These are phyloP conservation scores for Didymella arachidicola DNA, from an alignment of 2,329 filamentous ascomycete species.

Conservation along the genomic window DNA sequence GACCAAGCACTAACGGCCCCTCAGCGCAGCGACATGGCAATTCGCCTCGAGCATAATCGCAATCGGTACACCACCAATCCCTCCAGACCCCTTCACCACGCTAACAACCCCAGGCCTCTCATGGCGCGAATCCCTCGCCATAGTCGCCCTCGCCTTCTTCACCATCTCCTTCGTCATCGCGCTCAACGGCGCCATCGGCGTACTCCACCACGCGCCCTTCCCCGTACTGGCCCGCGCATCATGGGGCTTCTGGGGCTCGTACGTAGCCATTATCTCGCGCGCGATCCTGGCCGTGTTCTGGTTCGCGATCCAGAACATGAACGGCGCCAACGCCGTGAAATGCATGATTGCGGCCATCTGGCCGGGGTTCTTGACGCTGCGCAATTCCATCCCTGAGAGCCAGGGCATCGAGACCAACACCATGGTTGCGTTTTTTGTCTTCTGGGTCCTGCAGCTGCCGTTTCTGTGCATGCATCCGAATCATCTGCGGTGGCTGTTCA, in stretches of 20 bases:
- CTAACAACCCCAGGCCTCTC: slow-evolving; percentile 54
- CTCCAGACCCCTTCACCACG: not conserved
- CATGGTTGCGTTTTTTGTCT: slow-evolving; percentile 66
- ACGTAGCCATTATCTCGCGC: slow-evolving; percentile 62
- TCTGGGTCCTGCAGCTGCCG: slow-evolving; percentile 63
- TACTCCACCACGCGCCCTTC: slow-evolving; percentile 61
- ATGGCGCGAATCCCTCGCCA: slow-evolving; percentile 64
- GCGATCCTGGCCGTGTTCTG: slow-evolving; percentile 65
- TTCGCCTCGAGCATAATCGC: slow-evolving; percentile 53
- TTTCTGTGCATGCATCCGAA: slow-evolving; percentile 65
- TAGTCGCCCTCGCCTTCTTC: slow-evolving; percentile 61
- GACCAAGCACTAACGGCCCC: not conserved
- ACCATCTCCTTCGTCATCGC: slow-evolving; percentile 67
- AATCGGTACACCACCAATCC: slow-evolving; percentile 35
- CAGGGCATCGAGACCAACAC: slow-evolving; percentile 65
- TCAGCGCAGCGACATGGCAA: slow-evolving; percentile 61
- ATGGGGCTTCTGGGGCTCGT: slow-evolving; percentile 66
- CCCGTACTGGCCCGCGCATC: slow-evolving; percentile 63
- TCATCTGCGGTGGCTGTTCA: slow-evolving; percentile 62
- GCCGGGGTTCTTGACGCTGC: slow-evolving; percentile 63
- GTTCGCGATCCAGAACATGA: slow-evolving; percentile 72
- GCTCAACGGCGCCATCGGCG: slow-evolving; percentile 62
- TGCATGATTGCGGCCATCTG: slow-evolving; percentile 65
- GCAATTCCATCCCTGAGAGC: slow-evolving; percentile 60
- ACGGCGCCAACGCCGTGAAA: slow-evolving; percentile 63